Evolutionary conservation across 345 rosid species (phyloP), one percentile per base, ranked within the genome.

Genomic region (Turritis glabra): DNA sequence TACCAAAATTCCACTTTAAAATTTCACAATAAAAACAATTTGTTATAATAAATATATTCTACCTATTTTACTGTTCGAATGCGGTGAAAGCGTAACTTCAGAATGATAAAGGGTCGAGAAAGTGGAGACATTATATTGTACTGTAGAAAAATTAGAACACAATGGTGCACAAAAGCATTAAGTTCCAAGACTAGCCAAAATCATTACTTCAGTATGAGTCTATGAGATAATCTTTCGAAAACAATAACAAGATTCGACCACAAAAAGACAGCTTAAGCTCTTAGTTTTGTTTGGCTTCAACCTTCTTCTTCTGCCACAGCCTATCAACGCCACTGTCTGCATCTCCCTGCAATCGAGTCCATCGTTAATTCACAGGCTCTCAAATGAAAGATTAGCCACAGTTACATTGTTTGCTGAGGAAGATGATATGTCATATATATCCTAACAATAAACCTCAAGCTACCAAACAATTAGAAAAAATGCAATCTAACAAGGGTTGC

Each of bases 301-400:
- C 71, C 74, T 67, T 79, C 78, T 79, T 79, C 78, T 68, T 85
- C 67, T 75, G 84, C 85, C 85, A 80, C 7, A 88, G 88, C 85
- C 89, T 82, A 76, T 88, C 92, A 0, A 88, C 18, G 2, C 79
- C 89, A 71, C 89, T 85, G 71, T 88, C 92, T 3, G 89, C 92
- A 59, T 88, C 92, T 66, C 92, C 92, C 89, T 85, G 82, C 37
- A 80, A 64, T 35, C 23, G 15, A 27, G 9, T 0, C 8, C 32
- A 67, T 14, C 17, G 26, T 19, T 35, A 8, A 6, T 54, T 9
- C 22, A 10, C 21, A 4, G n/a, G 29, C 5, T 11, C 0, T 32
- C 5, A 10, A 0, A 56, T 11, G 8, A 14, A 51, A 54, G 23
- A 47, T 48, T 18, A 56, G 38, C 3, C 8, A n/a, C n/a, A 59